Evolutionary conservation across 2,329 filamentous ascomycete species (phyloP).

Genomic region (Botrytis paeoniae): DNA sequence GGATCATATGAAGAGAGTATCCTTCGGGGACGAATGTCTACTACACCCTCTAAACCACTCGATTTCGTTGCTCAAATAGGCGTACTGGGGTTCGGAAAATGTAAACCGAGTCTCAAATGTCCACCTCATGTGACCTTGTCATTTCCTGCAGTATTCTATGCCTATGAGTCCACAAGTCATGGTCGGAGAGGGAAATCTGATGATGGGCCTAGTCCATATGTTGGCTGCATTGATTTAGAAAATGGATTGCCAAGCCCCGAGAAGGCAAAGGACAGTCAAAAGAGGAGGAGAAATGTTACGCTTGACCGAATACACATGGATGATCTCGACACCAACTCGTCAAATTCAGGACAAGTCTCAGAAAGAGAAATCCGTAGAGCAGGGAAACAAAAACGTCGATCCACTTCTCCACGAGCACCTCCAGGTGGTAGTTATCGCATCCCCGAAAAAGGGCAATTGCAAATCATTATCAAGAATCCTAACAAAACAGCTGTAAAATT

Average conservation of each 20-base stretch:
- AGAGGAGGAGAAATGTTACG: constrained; percentile 36
- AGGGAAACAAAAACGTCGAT: constrained; percentile 59
- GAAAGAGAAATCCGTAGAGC: constrained; percentile 44
- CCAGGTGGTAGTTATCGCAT: constrained; percentile 91
- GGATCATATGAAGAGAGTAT: constrained; percentile 98
- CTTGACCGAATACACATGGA: constrained; percentile 24
- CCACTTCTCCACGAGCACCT: constrained; percentile 62
- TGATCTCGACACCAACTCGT: constrained; percentile 29
- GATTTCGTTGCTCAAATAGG: constrained; percentile 95
- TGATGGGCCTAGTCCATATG: constrained; percentile 92
- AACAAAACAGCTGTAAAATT: constrained; percentile 98
- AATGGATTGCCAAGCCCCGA: constrained; percentile 63
- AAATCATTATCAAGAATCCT: constrained; percentile 96
- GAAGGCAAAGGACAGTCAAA: constrained; percentile 43
- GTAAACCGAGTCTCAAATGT: constrained; percentile 79
- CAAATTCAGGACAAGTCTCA: constrained; percentile 24
- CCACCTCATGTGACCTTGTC: constrained; percentile 86
- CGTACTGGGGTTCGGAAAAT: constrained; percentile 83
- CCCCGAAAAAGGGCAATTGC: constrained; percentile 87
- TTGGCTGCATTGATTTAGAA: constrained; percentile 88
- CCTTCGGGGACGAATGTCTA: constrained; percentile 92
- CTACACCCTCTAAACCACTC: constrained; percentile 85
- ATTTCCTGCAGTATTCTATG: constrained; percentile 95
- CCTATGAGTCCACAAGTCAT: constrained; percentile 68
- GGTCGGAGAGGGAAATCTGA: constrained; percentile 60